Evolutionary conservation across 2,329 filamentous ascomycete genomes (phyloP).

Genomic region (Aspergillus hiratsukae): DNA sequence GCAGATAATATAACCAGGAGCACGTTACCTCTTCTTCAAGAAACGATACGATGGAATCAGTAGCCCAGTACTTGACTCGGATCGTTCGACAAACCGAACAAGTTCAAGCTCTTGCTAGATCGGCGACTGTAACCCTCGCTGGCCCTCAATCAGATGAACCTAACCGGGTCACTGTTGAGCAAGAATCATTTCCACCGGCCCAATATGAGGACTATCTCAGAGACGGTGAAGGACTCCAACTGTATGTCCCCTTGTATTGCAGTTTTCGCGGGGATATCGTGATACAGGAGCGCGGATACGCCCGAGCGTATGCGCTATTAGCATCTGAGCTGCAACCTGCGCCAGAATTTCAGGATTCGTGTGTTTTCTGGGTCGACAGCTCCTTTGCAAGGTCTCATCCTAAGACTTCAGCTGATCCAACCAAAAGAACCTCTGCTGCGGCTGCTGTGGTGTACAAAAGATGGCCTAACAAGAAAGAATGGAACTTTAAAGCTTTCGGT

Average conservation of each 20-base stretch:
- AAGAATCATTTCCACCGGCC: not conserved
- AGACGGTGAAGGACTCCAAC: not conserved
- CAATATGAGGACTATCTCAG: not conserved
- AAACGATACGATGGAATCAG: too few species aligned
- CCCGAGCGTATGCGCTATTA: not conserved
- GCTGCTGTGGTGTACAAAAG: not conserved
- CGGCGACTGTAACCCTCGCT: not conserved
- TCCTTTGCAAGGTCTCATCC: not conserved
- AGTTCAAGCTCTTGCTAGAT: not conserved
- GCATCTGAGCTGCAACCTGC: not conserved
- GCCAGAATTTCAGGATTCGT: not conserved
- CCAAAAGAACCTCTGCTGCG: not conserved
- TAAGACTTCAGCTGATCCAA: not conserved
- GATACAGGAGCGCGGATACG: not conserved
- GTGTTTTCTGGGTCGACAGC: not conserved
- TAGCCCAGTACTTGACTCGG: too few species aligned
- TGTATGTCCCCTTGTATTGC: not conserved
- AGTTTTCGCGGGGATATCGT: not conserved
- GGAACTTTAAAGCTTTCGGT: not conserved
- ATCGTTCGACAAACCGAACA: too few species aligned
- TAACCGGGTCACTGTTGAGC: not conserved
- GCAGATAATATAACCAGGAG: too few species aligned
- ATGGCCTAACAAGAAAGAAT: not conserved
- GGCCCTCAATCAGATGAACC: not conserved
- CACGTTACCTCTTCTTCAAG: too few species aligned